Base-by-base conservation (phyloP, 495 filamentous ascomycete species). In the Penicillium goetzii region DNA sequence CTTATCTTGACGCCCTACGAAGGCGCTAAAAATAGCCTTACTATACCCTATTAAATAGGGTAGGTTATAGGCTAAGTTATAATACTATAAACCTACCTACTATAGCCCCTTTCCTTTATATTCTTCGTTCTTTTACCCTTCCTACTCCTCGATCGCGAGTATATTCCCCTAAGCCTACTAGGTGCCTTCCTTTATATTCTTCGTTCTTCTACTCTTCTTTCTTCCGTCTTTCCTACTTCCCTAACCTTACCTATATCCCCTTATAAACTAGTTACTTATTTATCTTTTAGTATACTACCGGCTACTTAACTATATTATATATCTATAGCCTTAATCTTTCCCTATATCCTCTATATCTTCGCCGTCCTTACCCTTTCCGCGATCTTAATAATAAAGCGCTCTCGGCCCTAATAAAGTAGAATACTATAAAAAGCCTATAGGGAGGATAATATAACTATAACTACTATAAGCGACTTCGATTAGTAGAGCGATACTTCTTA, bases 61-160 rank as follows among this genome's bases (percentile, higher is more conserved):
- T 19, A 1, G 41, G 41, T 8, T 19, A 45, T 8, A 45, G 41
- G 41, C 41, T 8, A 45, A 45, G 41, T 45, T 8, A 45, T 19
- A 3, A 45, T 3, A 19, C 19, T 3, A 3, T 19, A 45, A 45
- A 45, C 41, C 41, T 45, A 19, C 41, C 41, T 34, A 21, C 2
- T 19, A 19, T 45, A 7, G 41, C n/a, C 41, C 19, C 0, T 45
- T 45, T 45, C 41, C 19, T 3, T 45, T 45, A 45, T 45, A 45
- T 45, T 45, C 41, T 45, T 45, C 41, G 41, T 45, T 45, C 41
- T 45, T 45, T 19, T 8, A 23, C 41, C 41, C 41, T 0, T 45
- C 41, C 41, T 45, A 19, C 41, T 45, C 41, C 41, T 45, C 41
- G 41, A 45, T 45, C 41, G 41, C 41, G 41, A 45, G 41, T 45